phyloP scores from a whole-genome alignment of 2,329 filamentous ascomycete species.

The Dactylella cylindrospora region DNA sequence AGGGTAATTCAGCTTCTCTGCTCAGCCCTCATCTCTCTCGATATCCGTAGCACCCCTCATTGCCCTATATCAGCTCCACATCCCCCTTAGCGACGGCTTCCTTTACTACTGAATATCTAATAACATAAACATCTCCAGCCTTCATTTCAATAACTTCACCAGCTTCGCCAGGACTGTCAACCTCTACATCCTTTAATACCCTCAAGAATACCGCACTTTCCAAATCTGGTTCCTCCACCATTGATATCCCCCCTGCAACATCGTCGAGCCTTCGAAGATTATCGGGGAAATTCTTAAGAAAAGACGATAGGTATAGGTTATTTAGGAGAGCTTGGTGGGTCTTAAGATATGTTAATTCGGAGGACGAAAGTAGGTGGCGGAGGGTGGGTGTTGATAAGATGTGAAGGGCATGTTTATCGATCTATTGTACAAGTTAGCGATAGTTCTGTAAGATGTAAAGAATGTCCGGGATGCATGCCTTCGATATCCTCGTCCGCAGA shows the following conservation, averaged over 20 bases:
- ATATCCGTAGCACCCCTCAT: too few relatives aligned
- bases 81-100: conserved; percentile 50
- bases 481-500: conserved; percentile 79
- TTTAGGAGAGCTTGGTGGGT: conserved; percentile 82
- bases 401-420: conserved; percentile 74
- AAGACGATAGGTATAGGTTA: conserved; percentile 80
- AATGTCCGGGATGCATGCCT: conserved; percentile 60
- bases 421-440: conserved; percentile 55
- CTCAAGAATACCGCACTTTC: conserved; percentile 83
- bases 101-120: conserved; percentile 50
- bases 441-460: conserved; percentile 5
- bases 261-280: conserved; percentile 84
- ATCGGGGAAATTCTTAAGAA: conserved; percentile 77
- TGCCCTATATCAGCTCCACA: conserved; percentile 50
- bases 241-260: conserved; percentile 81
- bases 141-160: conserved; percentile 49
- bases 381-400: conserved; percentile 64
- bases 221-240: conserved; percentile 85
- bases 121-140: conserved; percentile 50
- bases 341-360: conserved; percentile 79
- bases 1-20: too few relatives aligned
- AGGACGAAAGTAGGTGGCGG: conserved; percentile 67
- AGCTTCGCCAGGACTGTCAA: conserved; percentile 48
- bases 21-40: too few relatives aligned
- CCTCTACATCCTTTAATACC: conserved; percentile 60